Evolutionary conservation across 495 filamentous ascomycete species (phyloP), one percentile per base, ranked within the genome.

Genomic region (Tuber calosporum): DNA sequence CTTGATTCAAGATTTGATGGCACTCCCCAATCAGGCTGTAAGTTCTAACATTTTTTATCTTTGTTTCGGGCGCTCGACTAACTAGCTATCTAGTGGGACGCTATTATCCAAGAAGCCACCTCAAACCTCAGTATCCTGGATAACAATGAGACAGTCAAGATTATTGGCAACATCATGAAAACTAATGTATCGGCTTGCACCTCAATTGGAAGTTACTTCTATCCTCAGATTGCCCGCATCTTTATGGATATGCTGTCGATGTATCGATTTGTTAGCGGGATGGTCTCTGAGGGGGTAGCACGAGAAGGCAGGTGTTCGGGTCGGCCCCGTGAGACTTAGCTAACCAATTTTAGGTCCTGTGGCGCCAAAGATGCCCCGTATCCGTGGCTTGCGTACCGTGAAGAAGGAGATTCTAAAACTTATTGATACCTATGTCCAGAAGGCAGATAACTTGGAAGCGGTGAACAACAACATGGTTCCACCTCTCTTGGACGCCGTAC

Each of bases 111-210:
- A 67, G 86, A 89, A 76, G 95, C 95, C 48, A 93, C 92, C 68
- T 86, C 90, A 72, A 88, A 97, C 80, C 91, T 94, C 2, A 85
- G 86, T 38, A 91, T 92, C 74, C 86, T 99, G 9, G 92, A 98
- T 81, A 92, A 97, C 81, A 86, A 87, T 38, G 93, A 99, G 70
- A 96, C 93, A 0, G 97, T 99, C 83, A 98, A 97, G 84, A 89
- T 99, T 74, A 91, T 99, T 73, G 95, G 95, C 70, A 99, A 99
- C 82, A 96, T 99, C 79, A 99, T 98, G 95, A 99, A 99, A 86
- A 99, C 95, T 7, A 99, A 99, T 79, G 95, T 99, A 7, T 92
- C 95, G 1, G 95, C 95, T 20, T 98, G 95, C 81, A 92, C 91
- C 38, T 98, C 96, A 0, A 94, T 98, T 69, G 95, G 95, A 38